Evolutionary conservation across 352 stramenopile genomes (phyloP).

Genomic region (Phytophthora vignae): DNA sequence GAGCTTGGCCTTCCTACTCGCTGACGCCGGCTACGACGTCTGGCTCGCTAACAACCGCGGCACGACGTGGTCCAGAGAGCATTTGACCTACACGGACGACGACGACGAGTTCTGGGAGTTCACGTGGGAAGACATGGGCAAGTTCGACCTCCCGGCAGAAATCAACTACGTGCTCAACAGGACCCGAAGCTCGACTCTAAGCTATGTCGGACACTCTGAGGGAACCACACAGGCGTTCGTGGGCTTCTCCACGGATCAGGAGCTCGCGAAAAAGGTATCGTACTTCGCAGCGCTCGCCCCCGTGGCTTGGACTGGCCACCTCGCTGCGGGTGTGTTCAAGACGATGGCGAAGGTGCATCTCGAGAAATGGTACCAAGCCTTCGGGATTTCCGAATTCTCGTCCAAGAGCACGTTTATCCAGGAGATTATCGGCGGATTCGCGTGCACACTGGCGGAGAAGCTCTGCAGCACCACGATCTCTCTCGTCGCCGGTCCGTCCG

Average conservation of each 20-base stretch:
- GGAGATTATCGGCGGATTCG: constrained; percentile 40
- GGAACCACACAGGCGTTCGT: constrained; percentile 61
- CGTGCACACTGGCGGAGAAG: constrained; percentile 45
- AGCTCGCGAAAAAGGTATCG: constrained; percentile 55
- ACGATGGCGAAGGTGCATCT: constrained; percentile 39
- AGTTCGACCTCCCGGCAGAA: constrained; percentile 57
- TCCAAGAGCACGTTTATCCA: constrained; percentile 38
- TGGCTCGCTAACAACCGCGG: constrained; percentile 68
- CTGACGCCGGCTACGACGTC: constrained; percentile 62
- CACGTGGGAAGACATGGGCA: constrained; percentile 63
- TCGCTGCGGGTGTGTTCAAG: constrained; percentile 46
- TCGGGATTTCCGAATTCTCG: constrained; percentile 54
- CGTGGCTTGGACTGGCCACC: constrained; percentile 45
- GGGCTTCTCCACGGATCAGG: constrained; percentile 54
- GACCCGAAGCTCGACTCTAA: constrained; percentile 40
- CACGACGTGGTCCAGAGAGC: constrained; percentile 60
- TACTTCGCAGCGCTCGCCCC: constrained; percentile 60
- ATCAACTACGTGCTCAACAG: constrained; percentile 49
- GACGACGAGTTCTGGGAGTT: constrained; percentile 64
- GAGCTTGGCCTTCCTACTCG: constrained; percentile 58
- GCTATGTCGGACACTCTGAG: constrained; percentile 59
- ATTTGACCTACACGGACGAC: constrained; percentile 47
- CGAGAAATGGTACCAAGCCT: constrained; percentile 42
- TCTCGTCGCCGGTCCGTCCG: constrained; percentile 42
- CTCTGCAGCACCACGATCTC: constrained; percentile 47